Percentiles rank a stretch among this genome's conserved stretches.
Evolutionary conservation across 257 asterid species (phyloP).

Genomic region (Ocimum tenuiflorum): DNA sequence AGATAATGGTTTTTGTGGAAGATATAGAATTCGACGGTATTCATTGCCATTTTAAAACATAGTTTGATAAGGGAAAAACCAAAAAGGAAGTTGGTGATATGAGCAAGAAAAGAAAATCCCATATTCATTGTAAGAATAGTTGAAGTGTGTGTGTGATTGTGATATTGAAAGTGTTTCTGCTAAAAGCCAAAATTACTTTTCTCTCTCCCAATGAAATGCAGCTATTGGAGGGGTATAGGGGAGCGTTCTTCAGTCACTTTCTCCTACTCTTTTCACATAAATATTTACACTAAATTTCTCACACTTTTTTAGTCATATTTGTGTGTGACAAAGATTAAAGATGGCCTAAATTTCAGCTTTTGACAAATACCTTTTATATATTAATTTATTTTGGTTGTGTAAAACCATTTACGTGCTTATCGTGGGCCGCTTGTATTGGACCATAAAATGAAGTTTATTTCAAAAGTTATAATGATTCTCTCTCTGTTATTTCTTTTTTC

Average conservation of each 20-base stretch:
- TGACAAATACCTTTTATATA: background rate
- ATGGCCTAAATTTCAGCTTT: conserved; percentile 28
- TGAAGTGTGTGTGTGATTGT: background rate
- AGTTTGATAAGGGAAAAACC: too few species aligned
- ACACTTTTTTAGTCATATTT: conserved; percentile 27
- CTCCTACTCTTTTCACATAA: background rate
- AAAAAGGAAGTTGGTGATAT: too few species aligned
- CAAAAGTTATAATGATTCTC: too few species aligned
- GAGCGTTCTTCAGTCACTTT: conserved; percentile 38
- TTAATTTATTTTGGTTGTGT: background rate
- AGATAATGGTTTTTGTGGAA: too few species aligned
- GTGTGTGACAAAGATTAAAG: conserved; percentile 33
- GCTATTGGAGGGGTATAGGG: conserved; percentile 33
- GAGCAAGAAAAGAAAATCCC: too few species aligned
- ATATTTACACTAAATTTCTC: background rate
- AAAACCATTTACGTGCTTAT: too few species aligned
- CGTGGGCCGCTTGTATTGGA: background rate
- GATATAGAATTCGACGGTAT: too few species aligned
- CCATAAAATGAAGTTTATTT: too few species aligned
- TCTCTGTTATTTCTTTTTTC: background rate
- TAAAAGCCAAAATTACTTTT: conserved; percentile 34
- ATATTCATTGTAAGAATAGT: too few species aligned
- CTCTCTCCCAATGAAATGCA: conserved; percentile 21
- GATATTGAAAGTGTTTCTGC: conserved; percentile 13
- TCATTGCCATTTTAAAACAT: too few species aligned